A percentile compares a stretch with the other conserved stretches of the same genome.
phyloP scores from a whole-genome alignment of 73 alveolate genomes.

The Effrenium voratum region DNA sequence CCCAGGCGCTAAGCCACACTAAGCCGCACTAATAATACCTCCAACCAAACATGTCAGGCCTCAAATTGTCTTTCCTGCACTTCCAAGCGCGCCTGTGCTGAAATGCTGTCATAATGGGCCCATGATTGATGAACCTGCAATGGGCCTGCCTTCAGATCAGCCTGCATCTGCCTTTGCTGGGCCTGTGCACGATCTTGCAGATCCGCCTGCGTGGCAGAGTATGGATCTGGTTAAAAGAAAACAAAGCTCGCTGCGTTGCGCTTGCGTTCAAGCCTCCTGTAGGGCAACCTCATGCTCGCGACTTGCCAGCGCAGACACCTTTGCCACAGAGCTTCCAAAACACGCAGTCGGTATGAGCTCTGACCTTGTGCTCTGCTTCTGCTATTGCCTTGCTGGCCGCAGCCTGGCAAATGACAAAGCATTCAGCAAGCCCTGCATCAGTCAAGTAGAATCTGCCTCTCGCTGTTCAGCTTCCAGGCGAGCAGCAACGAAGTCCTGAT shows the following conservation, averaged over 20 bases:
- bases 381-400: slow-evolving; percentile 13
- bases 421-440: neutral
- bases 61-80: slow-evolving; percentile 76
- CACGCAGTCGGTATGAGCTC: neutral
- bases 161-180: slow-evolving; percentile 74
- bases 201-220: neutral
- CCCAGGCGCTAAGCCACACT: neutral
- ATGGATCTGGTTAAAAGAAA: neutral
- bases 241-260: no score
- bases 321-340: neutral
- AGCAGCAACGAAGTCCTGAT: slow-evolving; percentile 50
- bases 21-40: neutral
- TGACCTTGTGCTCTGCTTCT: slow-evolving; percentile 5
- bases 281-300: neutral
- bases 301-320: neutral
- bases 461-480: slow-evolving; percentile 47
- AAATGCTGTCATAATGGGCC: neutral
- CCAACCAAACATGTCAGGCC: neutral
- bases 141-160: slow-evolving; percentile 40
- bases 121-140: neutral
- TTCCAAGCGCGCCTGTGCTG: slow-evolving; percentile 29
- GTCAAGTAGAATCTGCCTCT: neutral
- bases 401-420: neutral
- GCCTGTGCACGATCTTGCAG: slow-evolving; percentile 31
- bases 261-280: neutral